These are phyloP conservation scores for Arthrocladium fulminans DNA, from an alignment of 2,329 filamentous ascomycete species.

Conservation along the genomic window DNA sequence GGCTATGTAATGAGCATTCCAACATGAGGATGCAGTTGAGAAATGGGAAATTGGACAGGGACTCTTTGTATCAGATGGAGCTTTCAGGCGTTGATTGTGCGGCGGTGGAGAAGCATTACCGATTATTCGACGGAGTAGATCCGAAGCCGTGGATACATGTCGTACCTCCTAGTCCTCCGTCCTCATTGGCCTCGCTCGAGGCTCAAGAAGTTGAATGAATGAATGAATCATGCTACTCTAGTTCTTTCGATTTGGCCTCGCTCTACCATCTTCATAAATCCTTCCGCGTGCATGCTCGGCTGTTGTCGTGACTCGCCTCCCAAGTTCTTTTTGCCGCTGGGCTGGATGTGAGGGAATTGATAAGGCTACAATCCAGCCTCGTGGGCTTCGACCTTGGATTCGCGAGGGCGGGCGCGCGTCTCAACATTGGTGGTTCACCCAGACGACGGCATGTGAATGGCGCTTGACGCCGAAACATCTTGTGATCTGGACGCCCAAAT, in stretches of 20 bases:
- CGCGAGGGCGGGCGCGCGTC: conserved; percentile 1
- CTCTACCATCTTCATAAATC: no score
- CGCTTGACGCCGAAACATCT: neutral
- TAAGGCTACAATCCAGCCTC: neutral
- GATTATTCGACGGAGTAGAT: conserved; percentile 6
- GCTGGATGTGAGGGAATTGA: neutral
- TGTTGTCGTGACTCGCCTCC: no score
- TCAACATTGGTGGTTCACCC: neutral
- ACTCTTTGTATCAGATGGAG: conserved; percentile 12
- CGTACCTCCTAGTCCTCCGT: neutral
- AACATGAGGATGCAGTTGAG: conserved; percentile 25
- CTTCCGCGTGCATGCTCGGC: no score
- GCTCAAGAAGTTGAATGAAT: conserved; percentile 12
- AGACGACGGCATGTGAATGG: neutral
- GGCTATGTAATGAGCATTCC: conserved; percentile 32
- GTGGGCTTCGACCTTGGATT: neutral
- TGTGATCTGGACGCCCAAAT: neutral
- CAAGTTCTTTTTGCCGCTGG: neutral
- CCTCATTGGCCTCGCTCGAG: conserved; percentile 6
- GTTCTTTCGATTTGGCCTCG: neutral
- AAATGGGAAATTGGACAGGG: conserved; percentile 15
- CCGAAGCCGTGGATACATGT: conserved; percentile 2
- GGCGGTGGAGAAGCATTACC: conserved; percentile 20
- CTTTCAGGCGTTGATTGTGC: conserved; percentile 29
- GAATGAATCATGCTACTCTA: conserved; percentile 10